Evolutionary conservation across 768 basidiomycete species (phyloP).

Genomic region (Pisolithus orientalis): DNA sequence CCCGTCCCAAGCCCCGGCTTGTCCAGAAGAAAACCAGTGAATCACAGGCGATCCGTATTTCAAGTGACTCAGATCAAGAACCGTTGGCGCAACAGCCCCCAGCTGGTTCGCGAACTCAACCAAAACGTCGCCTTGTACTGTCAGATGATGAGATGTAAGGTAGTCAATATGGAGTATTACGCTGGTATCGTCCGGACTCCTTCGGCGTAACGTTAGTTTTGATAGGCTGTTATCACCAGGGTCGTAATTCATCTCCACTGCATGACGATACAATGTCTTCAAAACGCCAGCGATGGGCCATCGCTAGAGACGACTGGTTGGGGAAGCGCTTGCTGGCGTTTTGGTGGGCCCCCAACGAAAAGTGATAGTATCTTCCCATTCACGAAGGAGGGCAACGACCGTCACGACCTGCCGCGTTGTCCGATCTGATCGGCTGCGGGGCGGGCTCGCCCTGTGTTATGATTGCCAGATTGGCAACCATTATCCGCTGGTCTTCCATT

Average conservation of each 20-base stretch:
- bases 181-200: not conserved
- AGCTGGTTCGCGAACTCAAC: slow-evolving; percentile 9
- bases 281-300: not conserved
- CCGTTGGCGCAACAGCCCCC: slow-evolving; percentile 1
- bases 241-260: not conserved
- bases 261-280: not conserved
- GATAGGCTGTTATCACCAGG: not conserved
- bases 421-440: not conserved
- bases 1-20: slow-evolving; percentile 35
- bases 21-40: slow-evolving; percentile 26
- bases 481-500: not conserved
- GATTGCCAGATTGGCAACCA: not conserved
- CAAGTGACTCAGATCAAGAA: slow-evolving; percentile 16
- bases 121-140: slow-evolving; percentile 28
- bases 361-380: too few species aligned
- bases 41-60: slow-evolving; percentile 13
- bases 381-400: too few species aligned
- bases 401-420: too few species aligned
- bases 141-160: slow-evolving; percentile 33
- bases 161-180: not conserved
- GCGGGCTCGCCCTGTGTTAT: not conserved
- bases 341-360: not conserved
- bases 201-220: not conserved
- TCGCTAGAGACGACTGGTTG: not conserved
- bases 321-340: not conserved